phyloP scores from a whole-genome alignment of 2,329 filamentous ascomycete species.

The Fusarium nematophilum region DNA sequence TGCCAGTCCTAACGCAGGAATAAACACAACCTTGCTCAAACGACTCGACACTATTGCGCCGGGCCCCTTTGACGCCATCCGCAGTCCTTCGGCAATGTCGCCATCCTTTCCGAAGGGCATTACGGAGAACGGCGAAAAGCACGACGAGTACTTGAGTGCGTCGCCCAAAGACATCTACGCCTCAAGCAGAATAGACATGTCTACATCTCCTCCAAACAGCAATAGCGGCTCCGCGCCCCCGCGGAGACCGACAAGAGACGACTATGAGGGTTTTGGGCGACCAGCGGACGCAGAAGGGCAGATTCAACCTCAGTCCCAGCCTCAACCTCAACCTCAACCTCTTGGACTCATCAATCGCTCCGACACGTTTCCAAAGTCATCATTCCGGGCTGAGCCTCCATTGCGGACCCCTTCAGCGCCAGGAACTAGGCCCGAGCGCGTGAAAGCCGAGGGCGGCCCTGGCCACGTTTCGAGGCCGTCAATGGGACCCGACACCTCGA shows the following conservation, averaged over 20 bases:
- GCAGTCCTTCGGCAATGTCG: conserved; percentile 48
- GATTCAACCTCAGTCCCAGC: conserved; percentile 30
- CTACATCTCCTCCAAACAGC: conserved; percentile 30
- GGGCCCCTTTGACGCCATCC: conserved; percentile 70
- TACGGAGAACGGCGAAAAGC: conserved; percentile 25
- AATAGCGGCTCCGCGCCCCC: conserved; percentile 50
- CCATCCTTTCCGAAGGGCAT: conserved; percentile 48
- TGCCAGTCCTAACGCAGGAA: conserved; percentile 34
- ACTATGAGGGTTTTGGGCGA: conserved; percentile 69
- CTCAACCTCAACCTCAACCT: conserved; percentile 51
- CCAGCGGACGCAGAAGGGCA: conserved; percentile 52
- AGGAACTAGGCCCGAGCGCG: conserved; percentile 54
- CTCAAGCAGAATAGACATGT: conserved; percentile 15
- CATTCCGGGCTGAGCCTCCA: conserved; percentile 51
- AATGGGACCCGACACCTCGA: conserved; percentile 61
- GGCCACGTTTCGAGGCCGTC: conserved; percentile 53
- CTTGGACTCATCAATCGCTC: conserved; percentile 57
- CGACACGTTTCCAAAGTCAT: conserved; percentile 64
- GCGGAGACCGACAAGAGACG: conserved; percentile 60
- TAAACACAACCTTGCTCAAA: conserved; percentile 60
- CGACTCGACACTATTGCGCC: conserved; percentile 75
- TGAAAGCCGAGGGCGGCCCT: conserved; percentile 42
- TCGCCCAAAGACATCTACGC: conserved; percentile 31
- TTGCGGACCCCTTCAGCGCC: conserved; percentile 61
- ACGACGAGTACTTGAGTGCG: conserved; percentile 34